These are phyloP conservation scores for Flaveria trinervia DNA, from an alignment of 129 eudicot species.

Conservation along the genomic window DNA sequence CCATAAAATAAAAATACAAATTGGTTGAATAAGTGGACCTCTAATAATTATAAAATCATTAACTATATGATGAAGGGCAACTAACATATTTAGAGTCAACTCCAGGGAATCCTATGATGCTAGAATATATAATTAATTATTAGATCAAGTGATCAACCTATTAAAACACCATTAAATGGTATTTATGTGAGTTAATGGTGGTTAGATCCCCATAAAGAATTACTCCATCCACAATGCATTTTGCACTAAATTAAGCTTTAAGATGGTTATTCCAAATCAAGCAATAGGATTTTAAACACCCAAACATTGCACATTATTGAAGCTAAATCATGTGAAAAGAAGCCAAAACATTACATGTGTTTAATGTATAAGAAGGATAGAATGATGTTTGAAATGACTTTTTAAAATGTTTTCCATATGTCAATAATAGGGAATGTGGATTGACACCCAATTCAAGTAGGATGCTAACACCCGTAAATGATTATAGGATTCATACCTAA, in stretches of 20 bases:
- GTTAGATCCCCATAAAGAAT: not conserved
- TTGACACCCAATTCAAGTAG: constrained; percentile 39
- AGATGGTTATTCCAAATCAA: constrained; percentile 16
- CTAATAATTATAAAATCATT: constrained; percentile 25
- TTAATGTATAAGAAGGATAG: constrained; percentile 28
- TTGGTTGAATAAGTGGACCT: constrained; percentile 1
- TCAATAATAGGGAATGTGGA: constrained; percentile 36
- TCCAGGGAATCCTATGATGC: constrained; percentile 34
- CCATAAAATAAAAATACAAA: constrained; percentile 2
- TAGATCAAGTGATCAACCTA: not conserved
- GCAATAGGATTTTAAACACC: constrained; percentile 24
- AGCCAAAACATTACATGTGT: constrained; percentile 42
- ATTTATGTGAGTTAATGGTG: constrained; percentile 12
- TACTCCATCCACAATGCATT: constrained; percentile 5
- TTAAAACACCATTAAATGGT: constrained; percentile 7
- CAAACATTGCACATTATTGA: constrained; percentile 36
- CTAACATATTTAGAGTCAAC: constrained; percentile 31
- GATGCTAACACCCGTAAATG: constrained; percentile 27
- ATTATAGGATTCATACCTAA: constrained; percentile 27
- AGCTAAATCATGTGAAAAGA: constrained; percentile 36
- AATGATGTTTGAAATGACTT: constrained; percentile 29
- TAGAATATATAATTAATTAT: constrained; percentile 4
- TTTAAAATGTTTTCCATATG: constrained; percentile 34
- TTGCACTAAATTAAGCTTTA: constrained; percentile 19
- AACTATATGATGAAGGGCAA: constrained; percentile 30